Evolutionary conservation across 2,329 filamentous ascomycete genomes (phyloP).

Genomic region (Exophiala sideris): DNA sequence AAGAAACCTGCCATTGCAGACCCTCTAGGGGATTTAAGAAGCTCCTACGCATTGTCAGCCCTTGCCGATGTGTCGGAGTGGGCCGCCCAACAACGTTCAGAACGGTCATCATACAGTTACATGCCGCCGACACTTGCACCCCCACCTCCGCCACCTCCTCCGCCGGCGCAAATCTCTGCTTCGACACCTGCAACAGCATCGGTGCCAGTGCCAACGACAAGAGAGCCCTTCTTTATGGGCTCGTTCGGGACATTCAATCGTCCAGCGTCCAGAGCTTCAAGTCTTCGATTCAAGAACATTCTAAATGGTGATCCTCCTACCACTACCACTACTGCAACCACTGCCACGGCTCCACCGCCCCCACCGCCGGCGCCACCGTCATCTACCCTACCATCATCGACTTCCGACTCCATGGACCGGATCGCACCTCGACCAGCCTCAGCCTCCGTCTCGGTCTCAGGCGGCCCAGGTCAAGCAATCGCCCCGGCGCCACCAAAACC

Average conservation of each 20-base stretch:
- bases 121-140: slow-evolving; percentile 18
- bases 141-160: slow-evolving; percentile 5
- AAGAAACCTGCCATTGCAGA: slow-evolving; percentile 5
- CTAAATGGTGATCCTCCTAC: too few relatives aligned
- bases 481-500: slow-evolving; percentile 21
- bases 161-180: background rate
- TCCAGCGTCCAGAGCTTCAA: too few relatives aligned
- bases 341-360: background rate
- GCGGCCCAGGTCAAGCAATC: slow-evolving; percentile 20
- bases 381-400: background rate
- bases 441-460: slow-evolving; percentile 2
- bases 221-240: too few relatives aligned
- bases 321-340: background rate
- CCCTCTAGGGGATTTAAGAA: slow-evolving; percentile 2
- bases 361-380: background rate
- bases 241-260: too few relatives aligned
- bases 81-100: slow-evolving; percentile 11
- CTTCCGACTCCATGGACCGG: background rate
- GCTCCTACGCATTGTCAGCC: slow-evolving; percentile 22
- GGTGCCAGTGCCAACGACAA: too few relatives aligned
- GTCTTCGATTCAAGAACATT: too few relatives aligned
- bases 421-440: background rate
- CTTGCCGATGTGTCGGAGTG: slow-evolving; percentile 28
- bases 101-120: slow-evolving; percentile 13
- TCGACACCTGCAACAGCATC: too few relatives aligned